phyloP scores from a whole-genome alignment of 805 yeast species.

The Candida verbasci region DNA sequence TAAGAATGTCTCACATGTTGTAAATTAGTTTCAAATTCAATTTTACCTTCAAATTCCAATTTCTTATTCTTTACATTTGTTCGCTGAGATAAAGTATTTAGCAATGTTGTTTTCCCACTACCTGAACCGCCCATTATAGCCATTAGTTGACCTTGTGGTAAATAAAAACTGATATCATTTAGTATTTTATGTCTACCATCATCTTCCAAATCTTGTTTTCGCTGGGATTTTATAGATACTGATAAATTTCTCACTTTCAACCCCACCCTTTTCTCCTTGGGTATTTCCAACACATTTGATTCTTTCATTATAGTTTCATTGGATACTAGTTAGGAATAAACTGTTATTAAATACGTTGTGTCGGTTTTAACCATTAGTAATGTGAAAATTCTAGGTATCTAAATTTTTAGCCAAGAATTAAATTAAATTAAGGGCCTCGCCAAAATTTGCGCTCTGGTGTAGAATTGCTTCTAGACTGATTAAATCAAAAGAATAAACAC shows the following conservation, averaged over 20 bases:
- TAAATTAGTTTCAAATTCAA: slow-evolving; percentile 22
- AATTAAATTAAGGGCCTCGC: background rate
- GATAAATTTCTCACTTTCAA: slow-evolving; percentile 16
- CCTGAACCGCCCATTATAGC: slow-evolving; percentile 90
- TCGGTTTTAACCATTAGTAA: background rate
- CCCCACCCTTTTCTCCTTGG: slow-evolving; percentile 38
- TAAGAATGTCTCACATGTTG: slow-evolving; percentile 47
- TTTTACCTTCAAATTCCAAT: slow-evolving; percentile 39
- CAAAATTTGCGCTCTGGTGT: too few relatives aligned
- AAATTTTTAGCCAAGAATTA: background rate
- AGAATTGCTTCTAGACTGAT: too few relatives aligned
- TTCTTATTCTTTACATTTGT: slow-evolving; percentile 36
- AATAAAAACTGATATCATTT: slow-evolving; percentile 51
- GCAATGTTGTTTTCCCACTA: slow-evolving; percentile 76
- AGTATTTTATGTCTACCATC: slow-evolving; percentile 16
- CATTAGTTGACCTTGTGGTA: slow-evolving; percentile 58
- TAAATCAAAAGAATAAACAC: too few relatives aligned
- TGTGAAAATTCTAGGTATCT: background rate
- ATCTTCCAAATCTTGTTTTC: slow-evolving; percentile 3
- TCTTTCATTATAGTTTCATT: slow-evolving; percentile 34
- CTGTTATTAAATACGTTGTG: too few relatives aligned
- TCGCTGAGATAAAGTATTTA: slow-evolving; percentile 61
- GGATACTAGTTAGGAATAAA: background rate
- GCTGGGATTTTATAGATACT: slow-evolving; percentile 13
- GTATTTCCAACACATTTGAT: slow-evolving; percentile 25